These are phyloP conservation scores for Xylariaceae sp. DNA, from an alignment of 2,329 filamentous ascomycete species.

Conservation along the genomic window DNA sequence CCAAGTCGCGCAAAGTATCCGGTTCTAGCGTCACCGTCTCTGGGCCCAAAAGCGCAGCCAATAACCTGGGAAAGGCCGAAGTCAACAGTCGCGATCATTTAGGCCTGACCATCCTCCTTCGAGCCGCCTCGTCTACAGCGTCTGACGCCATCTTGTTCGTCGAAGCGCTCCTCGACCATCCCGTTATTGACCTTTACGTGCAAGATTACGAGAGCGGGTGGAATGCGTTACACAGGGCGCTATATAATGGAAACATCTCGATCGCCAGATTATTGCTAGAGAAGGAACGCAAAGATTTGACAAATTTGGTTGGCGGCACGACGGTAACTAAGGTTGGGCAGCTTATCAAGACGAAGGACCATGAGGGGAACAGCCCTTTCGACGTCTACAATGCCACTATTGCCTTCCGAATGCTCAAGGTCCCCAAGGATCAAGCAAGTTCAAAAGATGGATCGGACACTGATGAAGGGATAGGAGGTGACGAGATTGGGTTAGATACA, in stretches of 20 bases:
- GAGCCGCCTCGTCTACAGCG: constrained; percentile 76
- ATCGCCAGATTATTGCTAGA: constrained; percentile 82
- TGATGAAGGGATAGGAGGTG: constrained; percentile 48
- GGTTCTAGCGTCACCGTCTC: constrained; percentile 49
- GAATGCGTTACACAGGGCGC: constrained; percentile 89
- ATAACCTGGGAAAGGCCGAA: constrained; percentile 60
- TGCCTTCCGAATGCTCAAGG: constrained; percentile 68
- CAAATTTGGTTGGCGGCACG: constrained; percentile 60
- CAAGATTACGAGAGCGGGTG: constrained; percentile 93
- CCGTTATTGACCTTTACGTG: constrained; percentile 79
- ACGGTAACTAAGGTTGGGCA: constrained; percentile 66
- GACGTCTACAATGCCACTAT: constrained; percentile 91
- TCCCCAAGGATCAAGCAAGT: constrained; percentile 32
- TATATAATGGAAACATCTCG: constrained; percentile 87
- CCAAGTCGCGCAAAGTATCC: constrained; percentile 57
- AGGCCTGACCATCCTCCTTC: constrained; percentile 82
- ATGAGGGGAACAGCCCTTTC: constrained; percentile 91
- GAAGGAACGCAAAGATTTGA: constrained; percentile 70
- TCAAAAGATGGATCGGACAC: constrained; percentile 59
- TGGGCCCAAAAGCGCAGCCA: constrained; percentile 48
- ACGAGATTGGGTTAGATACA: constrained; percentile 29
- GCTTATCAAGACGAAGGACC: constrained; percentile 92
- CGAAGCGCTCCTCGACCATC: constrained; percentile 77
- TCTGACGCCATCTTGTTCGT: constrained; percentile 74
- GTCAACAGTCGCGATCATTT: constrained; percentile 82